These are phyloP conservation scores for Fusarium humuli DNA, from an alignment of 2,329 filamentous ascomycete species.

Conservation along the genomic window DNA sequence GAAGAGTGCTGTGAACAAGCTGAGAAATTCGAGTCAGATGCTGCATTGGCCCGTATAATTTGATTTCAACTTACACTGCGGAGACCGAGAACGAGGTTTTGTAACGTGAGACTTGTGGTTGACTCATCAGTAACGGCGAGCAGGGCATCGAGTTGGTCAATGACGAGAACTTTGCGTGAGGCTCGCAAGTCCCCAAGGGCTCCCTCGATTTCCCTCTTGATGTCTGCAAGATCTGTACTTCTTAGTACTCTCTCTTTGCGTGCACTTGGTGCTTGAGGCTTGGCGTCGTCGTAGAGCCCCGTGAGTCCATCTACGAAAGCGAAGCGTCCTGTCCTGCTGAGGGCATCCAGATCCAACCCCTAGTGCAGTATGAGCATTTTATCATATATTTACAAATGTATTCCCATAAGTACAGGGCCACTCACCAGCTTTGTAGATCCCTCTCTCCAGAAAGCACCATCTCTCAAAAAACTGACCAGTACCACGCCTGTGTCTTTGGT, in stretches of 20 bases:
- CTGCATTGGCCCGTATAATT: neutral
- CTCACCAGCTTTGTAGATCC: constrained; percentile 74
- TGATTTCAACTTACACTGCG: constrained; percentile 66
- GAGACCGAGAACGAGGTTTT: constrained; percentile 67
- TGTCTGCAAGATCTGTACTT: constrained; percentile 50
- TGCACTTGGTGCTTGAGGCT: neutral
- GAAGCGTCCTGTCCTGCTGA: constrained; percentile 70
- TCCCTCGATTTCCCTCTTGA: constrained; percentile 55
- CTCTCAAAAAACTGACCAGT: constrained; percentile 85
- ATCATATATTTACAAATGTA: neutral
- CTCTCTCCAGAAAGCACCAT: constrained; percentile 81
- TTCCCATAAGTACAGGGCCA: neutral
- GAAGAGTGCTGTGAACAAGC: constrained; percentile 72
- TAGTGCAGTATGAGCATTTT: constrained; percentile 47
- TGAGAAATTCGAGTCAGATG: constrained; percentile 47
- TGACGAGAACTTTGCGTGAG: constrained; percentile 65
- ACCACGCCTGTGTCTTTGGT: constrained; percentile 67
- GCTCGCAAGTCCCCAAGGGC: constrained; percentile 53
- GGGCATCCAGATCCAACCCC: constrained; percentile 77
- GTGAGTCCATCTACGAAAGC: constrained; percentile 81
- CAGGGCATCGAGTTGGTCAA: constrained; percentile 75
- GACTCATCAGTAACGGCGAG: constrained; percentile 67
- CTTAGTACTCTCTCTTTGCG: constrained; percentile 46
- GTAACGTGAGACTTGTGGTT: constrained; percentile 60
- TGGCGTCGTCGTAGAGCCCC: constrained; percentile 59